Evolutionary conservation across 192 early-diverging fungal genomes (phyloP).

Genomic region (Pilaira anomala): DNA sequence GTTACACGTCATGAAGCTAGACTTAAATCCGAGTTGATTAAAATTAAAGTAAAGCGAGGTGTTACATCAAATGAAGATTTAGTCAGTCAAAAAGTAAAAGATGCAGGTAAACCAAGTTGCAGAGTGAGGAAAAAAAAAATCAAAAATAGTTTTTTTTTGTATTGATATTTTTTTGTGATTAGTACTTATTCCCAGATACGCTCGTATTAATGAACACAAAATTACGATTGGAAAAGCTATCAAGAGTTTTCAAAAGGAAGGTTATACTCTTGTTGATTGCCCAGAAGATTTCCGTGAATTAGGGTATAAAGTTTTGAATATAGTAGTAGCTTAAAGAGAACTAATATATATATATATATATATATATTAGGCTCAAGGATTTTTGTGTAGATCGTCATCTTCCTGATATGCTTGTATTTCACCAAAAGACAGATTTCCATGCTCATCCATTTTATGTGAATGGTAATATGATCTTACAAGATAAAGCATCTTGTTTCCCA

Average conservation of each 20-base stretch:
- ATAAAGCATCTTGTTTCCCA: constrained; percentile 94
- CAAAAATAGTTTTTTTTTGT: background rate
- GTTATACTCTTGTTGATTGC: constrained; percentile 49
- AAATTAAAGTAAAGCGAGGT: constrained; percentile 67
- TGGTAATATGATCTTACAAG: constrained; percentile 88
- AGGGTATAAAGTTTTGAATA: constrained; percentile 34
- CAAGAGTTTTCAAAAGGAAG: constrained; percentile 52
- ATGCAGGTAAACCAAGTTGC: constrained; percentile 40
- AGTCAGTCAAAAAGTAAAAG: constrained; percentile 55
- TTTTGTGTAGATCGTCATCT: constrained; percentile 71
- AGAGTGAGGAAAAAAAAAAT: background rate
- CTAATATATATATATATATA: no score
- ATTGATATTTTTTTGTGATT: background rate
- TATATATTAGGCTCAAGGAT: constrained; percentile 21
- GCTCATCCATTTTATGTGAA: constrained; percentile 68
- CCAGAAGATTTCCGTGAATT: constrained; percentile 26
- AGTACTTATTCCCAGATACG: constrained; percentile 78
- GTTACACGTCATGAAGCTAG: constrained; percentile 65
- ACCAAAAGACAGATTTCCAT: constrained; percentile 86
- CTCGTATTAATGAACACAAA: constrained; percentile 82
- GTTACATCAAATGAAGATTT: constrained; percentile 68
- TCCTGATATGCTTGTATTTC: constrained; percentile 79
- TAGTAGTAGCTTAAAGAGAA: no score
- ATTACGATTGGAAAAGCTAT: constrained; percentile 69
- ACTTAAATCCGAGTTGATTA: constrained; percentile 75